Evolutionary conservation across 2,329 filamentous ascomycete genomes (phyloP), one percentile per base, ranked within the genome.

Genomic region (Venturiaceae sp.): DNA sequence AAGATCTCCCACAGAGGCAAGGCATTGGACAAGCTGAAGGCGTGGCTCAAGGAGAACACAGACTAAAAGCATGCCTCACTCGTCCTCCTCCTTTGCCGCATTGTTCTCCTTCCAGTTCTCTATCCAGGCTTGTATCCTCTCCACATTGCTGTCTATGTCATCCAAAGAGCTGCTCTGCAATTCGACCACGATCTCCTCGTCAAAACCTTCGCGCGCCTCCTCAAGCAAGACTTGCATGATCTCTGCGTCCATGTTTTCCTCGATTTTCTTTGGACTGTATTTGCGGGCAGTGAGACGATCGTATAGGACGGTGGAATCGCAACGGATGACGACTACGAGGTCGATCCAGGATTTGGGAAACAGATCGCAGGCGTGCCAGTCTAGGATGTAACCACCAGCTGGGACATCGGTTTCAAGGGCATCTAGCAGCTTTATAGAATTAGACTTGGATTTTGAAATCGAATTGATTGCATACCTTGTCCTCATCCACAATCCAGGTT

Each of bases 351-450:
- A 87, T 69, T 88, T 85, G 2, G 94, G 94, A 68, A 97, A 97
- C 23, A 97, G 75, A 67, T 97, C 94, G 75, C 92, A 97, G 2
- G 92, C 92, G 74, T 99, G 94, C 92, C 94, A 99, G 75, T 99
- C 94, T 68, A 99, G 88, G 65, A 99, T 84, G 72, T 84, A 89
- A 21, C 94, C 94, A 59, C 92, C 92, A 62, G 85, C 55, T 60
- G 63, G 60, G 16, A 72, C 81, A 61, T 94, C 86, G 59, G 88
- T 82, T 74, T 97, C 94, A 59, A 99, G 87, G 53, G 88, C 83
- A 70, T 99, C 94, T 23, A 99, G 80, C 33, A 99, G 76, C 85
- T 91, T 65, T 34, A 47, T 3, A 41, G 32, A 23, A 53, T 53
- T 36, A 53, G 52, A 11, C 16, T 16, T 8, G 11, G 5, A 6